Percentiles rank a stretch among this genome's conserved stretches.
Conservation (phyloP, 108 stramenopile genomes). For the Conticribra guillardii region DNA sequence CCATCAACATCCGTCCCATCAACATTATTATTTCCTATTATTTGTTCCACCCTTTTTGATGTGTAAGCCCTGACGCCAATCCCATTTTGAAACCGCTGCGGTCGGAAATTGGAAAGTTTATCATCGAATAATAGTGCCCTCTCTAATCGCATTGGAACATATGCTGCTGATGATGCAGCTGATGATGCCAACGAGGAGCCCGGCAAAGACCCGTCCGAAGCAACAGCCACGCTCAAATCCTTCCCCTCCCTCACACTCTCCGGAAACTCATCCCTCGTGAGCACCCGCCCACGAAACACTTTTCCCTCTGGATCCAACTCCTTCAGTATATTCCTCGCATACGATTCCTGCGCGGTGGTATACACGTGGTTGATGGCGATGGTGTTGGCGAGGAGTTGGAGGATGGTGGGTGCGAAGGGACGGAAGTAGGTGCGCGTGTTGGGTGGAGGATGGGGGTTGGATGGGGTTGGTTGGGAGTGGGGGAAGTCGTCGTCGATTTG, state of each 20-base stretch:
- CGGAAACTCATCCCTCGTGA: constrained; percentile 43
- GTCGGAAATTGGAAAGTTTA: constrained; percentile 35
- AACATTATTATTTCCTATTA: not conserved
- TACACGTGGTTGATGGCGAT: constrained; percentile 41
- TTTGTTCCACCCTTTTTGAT: constrained; percentile 17
- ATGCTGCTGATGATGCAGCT: no score
- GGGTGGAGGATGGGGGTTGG: constrained; percentile 19
- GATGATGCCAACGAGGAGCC: no score
- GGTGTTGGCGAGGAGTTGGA: constrained; percentile 15
- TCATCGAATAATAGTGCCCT: constrained; percentile 52
- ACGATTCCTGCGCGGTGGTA: constrained; percentile 46
- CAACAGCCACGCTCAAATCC: constrained; percentile 40
- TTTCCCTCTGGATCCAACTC: constrained; percentile 31
- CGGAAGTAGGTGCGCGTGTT: constrained; percentile 55
- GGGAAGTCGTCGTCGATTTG: constrained; percentile 60
- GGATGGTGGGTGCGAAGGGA: constrained; percentile 36
- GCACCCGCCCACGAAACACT: constrained; percentile 30
- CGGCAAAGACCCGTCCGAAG: no score
- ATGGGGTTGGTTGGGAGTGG: no score
- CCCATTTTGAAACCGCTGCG: constrained; percentile 47
- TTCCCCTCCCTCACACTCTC: constrained; percentile 42
- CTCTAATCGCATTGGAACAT: no score
- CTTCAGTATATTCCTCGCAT: constrained; percentile 42
- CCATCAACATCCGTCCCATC: constrained; percentile 23
- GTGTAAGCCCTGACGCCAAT: constrained; percentile 31